Percentiles rank a stretch among this genome's conserved stretches.
phyloP scores from a whole-genome alignment of 78 protist species.

The Tieghemostelium lacteum region DNA sequence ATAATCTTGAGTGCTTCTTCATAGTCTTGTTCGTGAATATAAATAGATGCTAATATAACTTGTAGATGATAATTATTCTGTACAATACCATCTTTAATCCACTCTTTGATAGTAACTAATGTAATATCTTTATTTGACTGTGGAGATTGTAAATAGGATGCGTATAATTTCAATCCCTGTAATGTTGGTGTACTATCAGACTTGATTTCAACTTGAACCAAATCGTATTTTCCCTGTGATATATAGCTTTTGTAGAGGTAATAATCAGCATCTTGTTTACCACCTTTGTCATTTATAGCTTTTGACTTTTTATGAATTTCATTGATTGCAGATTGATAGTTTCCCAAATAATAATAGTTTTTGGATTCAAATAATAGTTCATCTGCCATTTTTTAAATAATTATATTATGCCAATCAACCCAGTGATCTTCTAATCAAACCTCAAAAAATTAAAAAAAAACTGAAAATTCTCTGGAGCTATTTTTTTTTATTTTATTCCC shows the following conservation, averaged over 20 bases:
- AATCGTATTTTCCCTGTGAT: slow-evolving; percentile 47
- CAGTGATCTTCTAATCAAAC: too few relatives aligned
- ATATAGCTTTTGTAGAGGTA: slow-evolving; percentile 44
- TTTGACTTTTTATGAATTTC: slow-evolving; percentile 58
- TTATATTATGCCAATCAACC: too few relatives aligned
- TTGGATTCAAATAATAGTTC: slow-evolving; percentile 61
- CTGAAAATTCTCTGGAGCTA: neutral
- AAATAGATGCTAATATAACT: slow-evolving; percentile 50
- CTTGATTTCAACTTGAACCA: slow-evolving; percentile 59
- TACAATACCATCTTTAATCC: slow-evolving; percentile 43
- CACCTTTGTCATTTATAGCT: slow-evolving; percentile 16
- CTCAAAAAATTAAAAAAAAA: too few relatives aligned
- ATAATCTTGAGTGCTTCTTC: slow-evolving; percentile 62
- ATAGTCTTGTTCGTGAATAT: slow-evolving; percentile 22
- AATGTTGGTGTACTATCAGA: neutral
- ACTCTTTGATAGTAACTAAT: slow-evolving; percentile 22
- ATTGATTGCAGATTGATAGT: slow-evolving; percentile 72
- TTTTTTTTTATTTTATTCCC: slow-evolving; percentile 2
- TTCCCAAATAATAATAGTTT: slow-evolving; percentile 66
- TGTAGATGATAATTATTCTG: slow-evolving; percentile 35
- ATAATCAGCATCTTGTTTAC: slow-evolving; percentile 36
- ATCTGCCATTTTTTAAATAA: slow-evolving; percentile 20
- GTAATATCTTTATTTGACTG: slow-evolving; percentile 4
- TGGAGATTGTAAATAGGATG: slow-evolving; percentile 1
- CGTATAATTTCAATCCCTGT: slow-evolving; percentile 7